Base-by-base conservation (phyloP, 176 grass and related monocot genomes). In the Phoenix dactylifera region DNA sequence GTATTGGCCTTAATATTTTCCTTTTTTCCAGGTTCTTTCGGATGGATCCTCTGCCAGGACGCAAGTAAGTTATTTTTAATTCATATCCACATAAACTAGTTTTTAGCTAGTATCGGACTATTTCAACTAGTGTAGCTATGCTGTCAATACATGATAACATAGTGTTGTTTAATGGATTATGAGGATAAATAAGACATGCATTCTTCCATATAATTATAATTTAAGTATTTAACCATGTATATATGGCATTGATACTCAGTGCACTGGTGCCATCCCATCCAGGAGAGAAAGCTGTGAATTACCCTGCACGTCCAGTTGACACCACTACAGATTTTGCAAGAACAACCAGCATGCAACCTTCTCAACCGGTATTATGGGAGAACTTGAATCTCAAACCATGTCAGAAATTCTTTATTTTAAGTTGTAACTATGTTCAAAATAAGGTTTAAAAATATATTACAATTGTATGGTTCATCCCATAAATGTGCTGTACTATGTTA, bases 311-410 rank as follows among this genome's bases (percentile, higher is more conserved):
- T 76, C 93, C 93, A 15, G 93, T 97, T 57, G 93, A 97, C 66
- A 88, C 81, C n/a, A 76, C 81, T 74, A 88, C 81, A 22, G 93
- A 97, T 76, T 97, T 97, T 70, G 93, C 91, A 85, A 87, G 93
- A 78, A 97, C 93, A 23, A 76, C 87, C 54, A 84, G 77, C 52
- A 77, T 97, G 74, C 87, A 97, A 80, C 81, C 87, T 77, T 80
- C 75, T 83, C 87, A 97, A 69, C 81, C 72, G 72, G 87, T 95
- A 95, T 70, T 39, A 24, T 16, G 74, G 50, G 15, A 60, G 25
- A 50, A 22, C 53, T 18, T 25, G 51, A 57, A 30, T 54, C 54
- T 49, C 62, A 18, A 54, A 48, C 7, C 32, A 35, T 10, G 32
- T 35, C 32, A 35, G 7, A 35, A 7, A 35, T 35, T 35, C 32